Base-by-base conservation (phyloP, 306 rosid species). In the Malus sieversii region DNA sequence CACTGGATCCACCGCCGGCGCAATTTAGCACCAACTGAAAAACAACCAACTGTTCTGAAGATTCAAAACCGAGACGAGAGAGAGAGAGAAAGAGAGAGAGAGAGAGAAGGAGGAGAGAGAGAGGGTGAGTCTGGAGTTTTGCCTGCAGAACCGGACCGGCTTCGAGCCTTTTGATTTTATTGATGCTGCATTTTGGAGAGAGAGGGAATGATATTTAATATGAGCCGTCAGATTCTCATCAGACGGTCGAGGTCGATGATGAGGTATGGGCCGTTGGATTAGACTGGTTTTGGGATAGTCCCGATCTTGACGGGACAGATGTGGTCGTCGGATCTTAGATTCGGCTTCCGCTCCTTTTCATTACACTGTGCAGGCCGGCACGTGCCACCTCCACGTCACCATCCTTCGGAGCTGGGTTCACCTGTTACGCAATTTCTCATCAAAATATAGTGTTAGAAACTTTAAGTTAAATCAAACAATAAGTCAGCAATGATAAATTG, bases 311-410 rank as follows among this genome's bases (percentile, higher is more conserved):
- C 73, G 87, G 87, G 79, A 77, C 65, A 65, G 84, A 77, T 84
- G 42, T 59, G 85, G 87, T 89, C 91, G 84, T 87, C 78, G 74
- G 90, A 87, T 91, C 80, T 51, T 51, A 75, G 75, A 83, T 81
- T 83, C 84, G 62, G 70, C 46, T 45, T 32, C 32, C 66, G 63
- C 82, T 65, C n/a, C 86, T 85, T 83, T 86, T 84, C 74, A 66
- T 87, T 84, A 89, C 74, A 75, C 62, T 80, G 81, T 85, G 75
- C 86, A 68, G 88, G 78, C 74, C 83, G 90, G 92, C 97, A 91
- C 93, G 97, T 91, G 98, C 90, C 78, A 69, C 6, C 22, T 67
- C 61, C 77, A 74, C 32, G n/a, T 74, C 69, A 45, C 30, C 70
- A 13, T 65, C 29, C 12, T 23, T 60, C 7, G 0, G 33, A 8